phyloP scores from a whole-genome alignment of 1,284 basidiomycete species.

The Cystobasidium slooffiae region DNA sequence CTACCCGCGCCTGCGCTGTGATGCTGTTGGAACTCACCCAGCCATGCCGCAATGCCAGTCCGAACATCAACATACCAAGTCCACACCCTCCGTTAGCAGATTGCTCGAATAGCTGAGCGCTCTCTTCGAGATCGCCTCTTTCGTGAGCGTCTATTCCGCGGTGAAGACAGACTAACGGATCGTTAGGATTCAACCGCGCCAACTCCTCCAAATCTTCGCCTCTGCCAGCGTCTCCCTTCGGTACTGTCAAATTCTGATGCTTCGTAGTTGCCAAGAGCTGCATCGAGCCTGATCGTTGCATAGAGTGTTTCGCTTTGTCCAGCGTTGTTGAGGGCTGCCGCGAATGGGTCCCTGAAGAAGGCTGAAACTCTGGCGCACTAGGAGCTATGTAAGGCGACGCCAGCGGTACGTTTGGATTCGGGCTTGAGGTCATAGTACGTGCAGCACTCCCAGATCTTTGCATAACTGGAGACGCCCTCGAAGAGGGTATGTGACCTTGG shows the following conservation, averaged over 20 bases:
- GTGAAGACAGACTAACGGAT: constrained; percentile 53
- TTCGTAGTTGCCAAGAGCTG: constrained; percentile 21
- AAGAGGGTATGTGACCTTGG: not conserved
- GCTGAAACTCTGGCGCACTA: constrained; percentile 1
- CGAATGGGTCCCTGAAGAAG: not conserved
- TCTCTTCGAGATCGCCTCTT: constrained; percentile 71
- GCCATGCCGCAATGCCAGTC: constrained; percentile 80
- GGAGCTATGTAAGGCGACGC: constrained; percentile 25
- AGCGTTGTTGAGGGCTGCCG: constrained; percentile 31
- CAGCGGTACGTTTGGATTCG: not conserved
- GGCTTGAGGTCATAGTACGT: not conserved
- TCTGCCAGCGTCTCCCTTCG: not conserved
- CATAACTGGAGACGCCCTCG: constrained; percentile 5
- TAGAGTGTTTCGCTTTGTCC: constrained; percentile 36
- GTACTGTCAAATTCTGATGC: constrained; percentile 38
- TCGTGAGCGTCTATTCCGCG: constrained; percentile 82
- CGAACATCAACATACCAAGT: constrained; percentile 91
- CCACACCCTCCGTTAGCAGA: constrained; percentile 82
- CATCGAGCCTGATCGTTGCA: constrained; percentile 11
- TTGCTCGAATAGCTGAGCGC: constrained; percentile 77
- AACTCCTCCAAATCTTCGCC: constrained; percentile 12
- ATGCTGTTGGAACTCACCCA: constrained; percentile 63
- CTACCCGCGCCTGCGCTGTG: not conserved
- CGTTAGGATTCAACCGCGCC: constrained; percentile 23
- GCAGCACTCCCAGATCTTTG: not conserved